Base-by-base conservation (phyloP, 2,329 filamentous ascomycete species). In the Scopulariopsis brevicaulis region DNA sequence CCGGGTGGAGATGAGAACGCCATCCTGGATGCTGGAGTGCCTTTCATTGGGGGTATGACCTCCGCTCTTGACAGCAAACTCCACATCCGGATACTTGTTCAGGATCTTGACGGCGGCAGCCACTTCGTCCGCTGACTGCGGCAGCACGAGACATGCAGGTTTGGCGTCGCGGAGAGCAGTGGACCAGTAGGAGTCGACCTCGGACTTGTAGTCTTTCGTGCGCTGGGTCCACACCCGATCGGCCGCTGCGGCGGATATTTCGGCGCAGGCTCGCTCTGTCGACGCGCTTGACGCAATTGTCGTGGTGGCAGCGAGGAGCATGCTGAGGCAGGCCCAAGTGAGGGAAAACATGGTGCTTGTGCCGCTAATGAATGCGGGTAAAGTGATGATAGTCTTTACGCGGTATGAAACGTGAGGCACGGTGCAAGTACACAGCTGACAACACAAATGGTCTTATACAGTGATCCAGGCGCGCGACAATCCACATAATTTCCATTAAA, bases 21-120 rank as follows among this genome's bases (percentile, higher is more conserved):
- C 71, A 56, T 69, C 69, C 43, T 68, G 54, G 5, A 71, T 62
- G 24, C 64, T 69, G 8, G 70, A 64, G 55, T 70, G 69, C 1
- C 68, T 65, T 7, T 61, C 60, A 58, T 73, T 73, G 0, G 71
- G 69, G 55, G 69, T 65, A 59, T 76, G 73, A 2, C 74, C 71
- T 15, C 71, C 72, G 55, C 69, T 70, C 62, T 71, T 70, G 58
- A 70, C 67, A 14, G 71, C 67, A 62, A 73, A 73, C 15, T 62
- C 50, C 10, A 70, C 70, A 50, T 65, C 63, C 1, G 65, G 61
- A 58, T 67, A 63, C 35, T 64, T 59, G 52, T 67, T 65, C n/a
- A 73, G 63, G 11, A 68, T 59, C 46, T 24, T 64, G 12, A 73
- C 64, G n/a, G 67, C 64, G 3, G 61, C 59, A 28, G 71, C 65